phyloP scores from a whole-genome alignment of 1,284 basidiomycete genomes.

The Austroboletus niveus region DNA sequence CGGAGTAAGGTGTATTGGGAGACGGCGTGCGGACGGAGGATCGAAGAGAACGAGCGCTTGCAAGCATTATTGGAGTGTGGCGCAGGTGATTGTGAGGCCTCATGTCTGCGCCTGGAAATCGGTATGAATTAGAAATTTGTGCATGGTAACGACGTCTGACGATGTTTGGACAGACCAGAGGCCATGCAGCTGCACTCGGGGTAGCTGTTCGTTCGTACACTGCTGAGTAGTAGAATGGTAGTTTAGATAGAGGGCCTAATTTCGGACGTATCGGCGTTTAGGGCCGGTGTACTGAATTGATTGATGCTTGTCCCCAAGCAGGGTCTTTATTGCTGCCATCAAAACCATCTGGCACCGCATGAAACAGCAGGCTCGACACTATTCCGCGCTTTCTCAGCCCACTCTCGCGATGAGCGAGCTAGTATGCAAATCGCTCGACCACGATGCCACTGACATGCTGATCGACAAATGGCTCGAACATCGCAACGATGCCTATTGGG shows the following conservation, averaged over 20 bases:
- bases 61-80: conserved; percentile 36
- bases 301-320: neutral
- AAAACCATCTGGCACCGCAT: conserved; percentile 17
- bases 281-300: conserved; percentile 23
- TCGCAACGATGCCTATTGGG: conserved; percentile 67
- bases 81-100: conserved; percentile 38
- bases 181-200: neutral
- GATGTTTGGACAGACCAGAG: conserved; percentile 7
- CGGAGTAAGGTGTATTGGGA: conserved; percentile 42
- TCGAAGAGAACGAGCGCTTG: conserved; percentile 38
- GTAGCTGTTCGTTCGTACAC: conserved; percentile 1
- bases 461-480: conserved; percentile 81
- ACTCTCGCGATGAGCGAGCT: conserved; percentile 70
- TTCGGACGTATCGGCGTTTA: conserved; percentile 21
- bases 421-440: conserved; percentile 69
- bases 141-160: neutral
- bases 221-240: neutral
- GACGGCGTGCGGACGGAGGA: conserved; percentile 34
- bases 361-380: conserved; percentile 38
- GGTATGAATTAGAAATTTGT: conserved; percentile 29
- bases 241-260: neutral
- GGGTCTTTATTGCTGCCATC: conserved; percentile 11
- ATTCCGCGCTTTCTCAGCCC: conserved; percentile 65
- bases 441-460: conserved; percentile 68
- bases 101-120: conserved; percentile 39